phyloP scores from a whole-genome alignment of 2,329 filamentous ascomycete genomes.

The Orbilia blumenaviensis region DNA sequence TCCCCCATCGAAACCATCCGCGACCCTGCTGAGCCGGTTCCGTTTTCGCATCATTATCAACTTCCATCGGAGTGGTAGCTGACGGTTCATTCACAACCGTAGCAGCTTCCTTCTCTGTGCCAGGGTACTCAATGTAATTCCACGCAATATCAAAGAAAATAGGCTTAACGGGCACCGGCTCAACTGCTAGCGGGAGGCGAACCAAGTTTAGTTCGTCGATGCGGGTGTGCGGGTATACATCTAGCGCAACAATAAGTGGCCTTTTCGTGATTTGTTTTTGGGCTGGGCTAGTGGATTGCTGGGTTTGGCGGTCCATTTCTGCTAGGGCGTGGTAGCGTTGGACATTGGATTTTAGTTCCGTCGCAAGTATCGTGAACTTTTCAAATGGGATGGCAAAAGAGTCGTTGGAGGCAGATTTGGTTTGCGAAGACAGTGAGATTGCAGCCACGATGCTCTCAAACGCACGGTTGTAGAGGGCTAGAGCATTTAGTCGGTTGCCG shows the following conservation, averaged over 20 bases:
- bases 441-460: conserved; percentile 65
- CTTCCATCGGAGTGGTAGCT: conserved; percentile 53
- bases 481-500: conserved; percentile 76
- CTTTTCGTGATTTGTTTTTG: conserved; percentile 67
- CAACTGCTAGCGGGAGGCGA: conserved; percentile 82
- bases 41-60: conserved; percentile 54
- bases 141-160: conserved; percentile 95
- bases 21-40: conserved; percentile 52
- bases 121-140: conserved; percentile 96
- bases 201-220: conserved; percentile 83
- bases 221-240: conserved; percentile 75
- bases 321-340: conserved; percentile 86
- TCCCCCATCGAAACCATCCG: conserved; percentile 57
- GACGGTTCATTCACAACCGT: conserved; percentile 9
- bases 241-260: conserved; percentile 78
- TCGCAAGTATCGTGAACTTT: conserved; percentile 69
- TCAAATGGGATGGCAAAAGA: conserved; percentile 70
- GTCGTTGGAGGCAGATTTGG: conserved; percentile 68
- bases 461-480: conserved; percentile 83
- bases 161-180: conserved; percentile 88
- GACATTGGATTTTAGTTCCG: conserved; percentile 74
- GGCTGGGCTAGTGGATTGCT: conserved; percentile 25
- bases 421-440: conserved; percentile 60
- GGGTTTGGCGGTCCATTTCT: conserved; percentile 69
- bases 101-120: conserved; percentile 60